Evolutionary conservation across 257 asterid species (phyloP), one percentile per base, ranked within the genome.

Genomic region (Solanum gracilifrons): DNA sequence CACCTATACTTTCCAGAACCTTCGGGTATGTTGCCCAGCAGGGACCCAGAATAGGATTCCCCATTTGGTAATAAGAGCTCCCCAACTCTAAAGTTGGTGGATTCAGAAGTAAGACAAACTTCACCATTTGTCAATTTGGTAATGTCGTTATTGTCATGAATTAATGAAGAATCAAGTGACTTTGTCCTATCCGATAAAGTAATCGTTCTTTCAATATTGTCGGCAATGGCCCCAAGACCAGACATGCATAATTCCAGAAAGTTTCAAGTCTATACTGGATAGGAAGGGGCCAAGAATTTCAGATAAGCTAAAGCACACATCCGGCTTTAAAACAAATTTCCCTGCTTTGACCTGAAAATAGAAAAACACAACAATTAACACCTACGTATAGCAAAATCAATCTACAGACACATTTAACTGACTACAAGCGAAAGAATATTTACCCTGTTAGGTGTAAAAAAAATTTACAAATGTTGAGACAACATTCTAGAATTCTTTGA

Each of bases 181-280:
- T 82, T 91, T 69, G 95, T 90, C 91, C 96, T 92, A 69, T 89
- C 91, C 12, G 97, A 90, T 86, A 95, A 88, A 85, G 96, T 91
- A 89, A 90, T 90, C 39, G 89, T 92, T 89, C 91, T 89, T 90
- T 90, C 95, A 88, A 89, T 91, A 82, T 87, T 89, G 86, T 88
- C 92, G 85, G 87, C 93, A 86, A 87, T 90, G 92, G 96, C 93
- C 98, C 80, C 95, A 85, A 91, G 93, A 89, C 93, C 97, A 96
- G 99, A 93, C 99, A 97, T 97, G 98, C 99, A 96, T 88, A 96
- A 92, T 89, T 92, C 90, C 88, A 55, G 85, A 86, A 90, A 87
- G 90, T 86, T 83, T 84, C 92, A 88, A 88, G 89, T 90, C 89
- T 88, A 83, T 89, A 69, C 82, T 87, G 89, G 84, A 87, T 71